phyloP scores from a whole-genome alignment of 2,329 filamentous ascomycete species.

The Sporothrix curviconia region DNA sequence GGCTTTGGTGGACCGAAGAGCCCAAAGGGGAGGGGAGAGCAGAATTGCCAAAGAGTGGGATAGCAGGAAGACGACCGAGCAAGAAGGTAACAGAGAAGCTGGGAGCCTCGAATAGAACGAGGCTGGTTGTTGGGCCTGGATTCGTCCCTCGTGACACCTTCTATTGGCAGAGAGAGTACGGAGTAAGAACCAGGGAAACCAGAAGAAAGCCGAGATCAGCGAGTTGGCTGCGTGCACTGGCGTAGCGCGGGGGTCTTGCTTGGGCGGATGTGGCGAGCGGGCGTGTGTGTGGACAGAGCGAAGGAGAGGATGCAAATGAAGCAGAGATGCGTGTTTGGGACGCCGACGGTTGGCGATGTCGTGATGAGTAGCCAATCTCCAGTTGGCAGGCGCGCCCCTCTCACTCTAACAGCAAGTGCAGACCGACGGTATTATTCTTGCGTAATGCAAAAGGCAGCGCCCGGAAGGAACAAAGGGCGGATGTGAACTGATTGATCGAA shows the following conservation, averaged over 20 bases:
- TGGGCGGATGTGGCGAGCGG: background rate
- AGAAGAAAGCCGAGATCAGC: background rate
- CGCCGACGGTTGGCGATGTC: background rate
- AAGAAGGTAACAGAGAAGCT: background rate
- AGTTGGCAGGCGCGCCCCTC: conserved; percentile 5
- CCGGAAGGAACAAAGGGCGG: background rate
- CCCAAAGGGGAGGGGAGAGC: too few species aligned
- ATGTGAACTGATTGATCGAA: background rate
- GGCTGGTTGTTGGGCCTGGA: background rate
- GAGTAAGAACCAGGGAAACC: background rate
- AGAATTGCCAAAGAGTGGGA: background rate
- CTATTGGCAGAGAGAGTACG: background rate
- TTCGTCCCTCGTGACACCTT: conserved; percentile 1
- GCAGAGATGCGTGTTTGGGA: background rate
- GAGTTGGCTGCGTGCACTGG: background rate
- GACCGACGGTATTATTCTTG: background rate
- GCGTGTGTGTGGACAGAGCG: background rate
- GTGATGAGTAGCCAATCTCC: conserved; percentile 2
- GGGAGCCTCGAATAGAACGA: background rate
- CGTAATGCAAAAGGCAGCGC: conserved; percentile 4
- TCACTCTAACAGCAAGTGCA: background rate
- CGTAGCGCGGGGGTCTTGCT: background rate
- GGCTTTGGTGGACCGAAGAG: too few species aligned
- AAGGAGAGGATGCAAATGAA: background rate
- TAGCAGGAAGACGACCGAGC: background rate